These are phyloP conservation scores for Metarhizium album DNA, from an alignment of 2,329 filamentous ascomycete species.

Conservation along the genomic window DNA sequence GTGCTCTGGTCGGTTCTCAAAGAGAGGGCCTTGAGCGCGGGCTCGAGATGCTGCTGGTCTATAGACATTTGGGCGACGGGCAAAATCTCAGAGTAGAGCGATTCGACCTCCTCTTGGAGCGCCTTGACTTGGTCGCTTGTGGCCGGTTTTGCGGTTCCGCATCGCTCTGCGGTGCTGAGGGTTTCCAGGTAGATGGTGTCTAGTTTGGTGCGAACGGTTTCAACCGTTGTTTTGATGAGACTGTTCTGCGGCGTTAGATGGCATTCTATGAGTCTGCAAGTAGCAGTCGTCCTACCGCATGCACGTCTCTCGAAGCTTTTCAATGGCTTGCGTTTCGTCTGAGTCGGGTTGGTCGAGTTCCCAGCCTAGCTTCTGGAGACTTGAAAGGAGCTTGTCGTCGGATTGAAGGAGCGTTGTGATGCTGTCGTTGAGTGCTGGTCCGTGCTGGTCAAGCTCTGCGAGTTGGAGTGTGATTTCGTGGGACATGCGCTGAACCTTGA, in stretches of 20 bases:
- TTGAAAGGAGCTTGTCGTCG: slow-evolving; percentile 55
- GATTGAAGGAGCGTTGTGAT: slow-evolving; percentile 41
- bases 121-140: slow-evolving; percentile 33
- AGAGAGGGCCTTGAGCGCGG: slow-evolving; percentile 39
- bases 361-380: slow-evolving; percentile 54
- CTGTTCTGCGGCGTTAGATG: slow-evolving; percentile 17
- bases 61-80: slow-evolving; percentile 61
- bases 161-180: slow-evolving; percentile 20
- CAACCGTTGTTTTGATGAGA: slow-evolving; percentile 46
- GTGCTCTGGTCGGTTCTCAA: slow-evolving; percentile 32
- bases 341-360: slow-evolving; percentile 44
- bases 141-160: slow-evolving; percentile 16
- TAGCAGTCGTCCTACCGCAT: slow-evolving; percentile 30
- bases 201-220: slow-evolving; percentile 41
- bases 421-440: slow-evolving; percentile 34
- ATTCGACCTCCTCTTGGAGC: slow-evolving; percentile 55
- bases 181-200: slow-evolving; percentile 45
- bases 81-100: slow-evolving; percentile 57
- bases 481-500: slow-evolving; percentile 37
- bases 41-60: slow-evolving; percentile 55
- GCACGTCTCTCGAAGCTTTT: slow-evolving; percentile 47
- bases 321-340: slow-evolving; percentile 41
- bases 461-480: slow-evolving; percentile 35
- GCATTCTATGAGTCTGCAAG: background rate
- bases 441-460: slow-evolving; percentile 40